Base-by-base conservation (phyloP, 495 filamentous ascomycete species). In the Pyrenula massariospora region DNA sequence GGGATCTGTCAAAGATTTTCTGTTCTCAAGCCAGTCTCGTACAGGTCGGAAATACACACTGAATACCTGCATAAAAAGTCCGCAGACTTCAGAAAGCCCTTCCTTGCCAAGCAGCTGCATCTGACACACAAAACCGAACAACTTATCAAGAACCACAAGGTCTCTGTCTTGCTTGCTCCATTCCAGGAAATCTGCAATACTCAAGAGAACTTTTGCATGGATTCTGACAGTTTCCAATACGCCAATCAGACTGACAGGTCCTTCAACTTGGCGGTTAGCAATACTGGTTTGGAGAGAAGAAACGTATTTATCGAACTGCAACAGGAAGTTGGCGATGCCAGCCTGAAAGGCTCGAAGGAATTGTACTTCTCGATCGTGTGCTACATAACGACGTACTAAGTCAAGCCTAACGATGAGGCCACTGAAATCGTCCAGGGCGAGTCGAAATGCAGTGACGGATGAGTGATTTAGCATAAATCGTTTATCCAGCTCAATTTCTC, bases 1-100 rank as follows among this genome's bases (percentile, higher is more conserved):
- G 22, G 62, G 56, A 22, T 80, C 68, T 5, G 79, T 1, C 96
- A 68, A 12, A 77, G 73, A 61, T 83, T 95, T 66, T 85, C 86
- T 55, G 86, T 74, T 59, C 84, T 78, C 92, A 91, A 98, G 93
- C 93, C 93, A 98, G 2, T 73, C 67, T 24, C 83, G 77, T 24
- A 96, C 82, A 0, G 90, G 88, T 12, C 80, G 82, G 24, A 92
- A 76, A 65, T 96, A 96, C 2, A 87, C 83, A 57, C 85, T 80
- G 36, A 96, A 88, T 64, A 89, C 94, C 23, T 84, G 76, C 52
- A 93, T 86, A 68, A 96, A 94, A 11, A 95, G 69, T 69, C 10
- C 79, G 80, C 15, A 91, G 75, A 49, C 76, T 79, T 24, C 67
- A 63, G 61, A 85, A 94, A 20, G 77, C 72, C 8, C 66, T 2